Base-by-base conservation (phyloP, 169 alveolate species). In the Plasmodium sp. region DNA sequence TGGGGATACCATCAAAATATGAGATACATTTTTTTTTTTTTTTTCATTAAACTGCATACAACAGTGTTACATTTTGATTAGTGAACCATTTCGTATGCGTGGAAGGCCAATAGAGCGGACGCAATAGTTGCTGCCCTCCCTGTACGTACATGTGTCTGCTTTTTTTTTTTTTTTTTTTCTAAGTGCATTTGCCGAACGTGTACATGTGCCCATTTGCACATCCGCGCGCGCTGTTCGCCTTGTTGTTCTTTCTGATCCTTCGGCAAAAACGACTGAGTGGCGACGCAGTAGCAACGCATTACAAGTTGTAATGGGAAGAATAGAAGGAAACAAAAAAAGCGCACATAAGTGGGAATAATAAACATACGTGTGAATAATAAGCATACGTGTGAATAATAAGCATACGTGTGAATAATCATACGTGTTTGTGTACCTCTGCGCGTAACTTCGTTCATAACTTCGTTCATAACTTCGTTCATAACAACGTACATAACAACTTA, bases 221-320 rank as follows among this genome's bases (percentile, higher is more conserved):
- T 27, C 12, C 77, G 3, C 77, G 36, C 14, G 77, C 74, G 58
- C 54, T 74, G 54, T 74, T 74, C 4, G 10, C 31, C 83, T 9
- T 7, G 58, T 74, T 74, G 83, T 39, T 16, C 54, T 33, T 34
- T 74, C 54, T 74, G 86, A 27, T 43, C 86, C 86, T 34, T 81
- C 62, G 34, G n/a, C 86, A 45, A 81, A 81, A 81, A 81, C 33
- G 77, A 48, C 72, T 58, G 18, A 81, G 39, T 43, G 41, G 18
- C 62, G 41, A 81, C 5, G 5, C 74, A 43, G 58, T 81, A 81
- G 86, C 86, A 81, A 81, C 86, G 86, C 86, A 81, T 81, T 81
- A 81, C 86, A 48, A 81, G 86, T 81, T 81, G 86, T 48, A 81
- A 81, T 48, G 16, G 74, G 62, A 81, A 34, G 62, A 81, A 48